Base-by-base conservation (phyloP, 1,139 yeast species). In the Geotrichum aggregatum region DNA sequence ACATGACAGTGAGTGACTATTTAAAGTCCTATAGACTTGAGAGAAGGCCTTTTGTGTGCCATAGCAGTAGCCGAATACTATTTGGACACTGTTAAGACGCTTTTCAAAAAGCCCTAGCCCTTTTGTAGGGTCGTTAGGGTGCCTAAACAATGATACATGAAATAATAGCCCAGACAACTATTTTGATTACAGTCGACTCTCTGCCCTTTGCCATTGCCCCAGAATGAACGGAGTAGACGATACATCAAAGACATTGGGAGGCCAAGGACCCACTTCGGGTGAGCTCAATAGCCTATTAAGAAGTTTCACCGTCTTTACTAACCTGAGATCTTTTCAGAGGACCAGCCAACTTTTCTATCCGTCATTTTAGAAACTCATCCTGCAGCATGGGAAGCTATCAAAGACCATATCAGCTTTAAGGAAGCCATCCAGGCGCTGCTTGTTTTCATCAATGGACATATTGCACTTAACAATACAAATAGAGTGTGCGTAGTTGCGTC, bases 391-490 rank as follows among this genome's bases (percentile, higher is more conserved):
- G 78, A 75, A 49, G 72, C 74, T 42, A 70, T 83, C 33, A 62
- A 66, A 30, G 71, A 76, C 38, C 71, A 73, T 47, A 67, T 78
- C 2, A 62, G 79, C 1, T 66, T 86, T 30, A 74, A 76, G 55
- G 80, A 81, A 46, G 78, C 83, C 21, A 71, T 80, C 21, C 78
- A 83, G 56, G 73, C 87, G 3, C 65, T 87, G 10, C 66, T 86
- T 44, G 87, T 88, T 33, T 82, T 83, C 62, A 68, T 91, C 54
- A 92, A 92, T 65, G 91, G 94, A 0, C 98, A 92, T 67, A 67
- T 94, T 47, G 83, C 98, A 0, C 74, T 88, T 52, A 87, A 88
- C 68, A 87, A 87, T 63, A 80, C 89, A 35, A 92, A 92, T 66
- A 80, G 81, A 63, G 95, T 91, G 10, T 87, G 95, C 6, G 81